phyloP scores from a whole-genome alignment of 306 rosid genomes.

The Lathyrus tuberosus region DNA sequence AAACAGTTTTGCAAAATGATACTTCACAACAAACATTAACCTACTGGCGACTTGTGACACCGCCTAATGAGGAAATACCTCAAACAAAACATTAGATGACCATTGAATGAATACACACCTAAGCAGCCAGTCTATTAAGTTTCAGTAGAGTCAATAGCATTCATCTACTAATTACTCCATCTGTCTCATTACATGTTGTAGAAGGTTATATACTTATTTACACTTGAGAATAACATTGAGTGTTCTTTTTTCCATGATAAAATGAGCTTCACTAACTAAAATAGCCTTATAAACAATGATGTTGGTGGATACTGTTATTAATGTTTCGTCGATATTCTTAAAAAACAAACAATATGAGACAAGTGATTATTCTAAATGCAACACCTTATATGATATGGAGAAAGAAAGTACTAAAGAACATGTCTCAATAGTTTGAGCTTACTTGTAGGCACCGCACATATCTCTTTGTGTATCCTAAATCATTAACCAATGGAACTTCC shows the following conservation, averaged over 20 bases:
- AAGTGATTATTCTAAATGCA: not conserved
- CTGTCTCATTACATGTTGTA: not conserved
- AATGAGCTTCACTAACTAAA: not conserved
- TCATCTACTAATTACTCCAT: not conserved
- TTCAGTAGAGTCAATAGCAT: conserved; percentile 11
- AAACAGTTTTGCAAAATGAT: not conserved
- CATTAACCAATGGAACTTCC: conserved; percentile 98
- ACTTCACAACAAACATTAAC: conserved; percentile 6
- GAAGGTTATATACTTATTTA: not conserved
- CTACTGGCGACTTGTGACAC: conserved; percentile 20
- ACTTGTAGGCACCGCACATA: conserved; percentile 98
- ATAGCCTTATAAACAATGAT: not conserved
- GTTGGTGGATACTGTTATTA: not conserved
- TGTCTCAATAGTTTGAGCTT: conserved; percentile 35
- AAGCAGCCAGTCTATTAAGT: conserved; percentile 22
- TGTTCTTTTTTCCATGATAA: not conserved
- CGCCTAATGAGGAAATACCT: conserved; percentile 11
- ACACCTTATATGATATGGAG: not conserved
- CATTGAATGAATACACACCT: not conserved
- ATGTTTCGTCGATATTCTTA: not conserved
- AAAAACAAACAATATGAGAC: not conserved
- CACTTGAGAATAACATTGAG: not conserved
- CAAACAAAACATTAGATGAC: conserved; percentile 6
- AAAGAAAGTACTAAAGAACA: not conserved
- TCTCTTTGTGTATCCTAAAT: conserved; percentile 98